A percentile compares a stretch with the other conserved stretches of the same genome.
phyloP scores from a whole-genome alignment of 2,329 filamentous ascomycete genomes.

The Pseudopithomyces chartarum region DNA sequence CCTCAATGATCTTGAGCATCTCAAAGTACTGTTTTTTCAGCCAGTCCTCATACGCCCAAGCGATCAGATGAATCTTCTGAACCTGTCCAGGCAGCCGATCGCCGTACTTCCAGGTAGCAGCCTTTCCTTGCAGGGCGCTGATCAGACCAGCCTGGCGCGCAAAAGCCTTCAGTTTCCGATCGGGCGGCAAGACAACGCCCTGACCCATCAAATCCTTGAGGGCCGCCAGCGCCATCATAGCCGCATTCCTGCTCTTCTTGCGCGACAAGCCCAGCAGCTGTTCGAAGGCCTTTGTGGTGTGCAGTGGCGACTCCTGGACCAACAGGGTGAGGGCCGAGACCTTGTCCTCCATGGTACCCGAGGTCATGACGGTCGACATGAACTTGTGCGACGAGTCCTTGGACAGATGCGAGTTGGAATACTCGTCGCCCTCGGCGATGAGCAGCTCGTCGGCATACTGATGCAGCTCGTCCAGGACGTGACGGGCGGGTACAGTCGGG shows the following conservation, averaged over 20 bases:
- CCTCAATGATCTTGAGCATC: slow-evolving; percentile 86
- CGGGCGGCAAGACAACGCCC: slow-evolving; percentile 79
- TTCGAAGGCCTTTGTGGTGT: slow-evolving; percentile 89
- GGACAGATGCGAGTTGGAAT: slow-evolving; percentile 71
- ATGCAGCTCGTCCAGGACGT: slow-evolving; percentile 64
- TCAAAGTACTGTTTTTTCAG: slow-evolving; percentile 93
- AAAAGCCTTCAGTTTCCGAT: slow-evolving; percentile 82
- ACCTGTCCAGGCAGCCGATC: slow-evolving; percentile 75
- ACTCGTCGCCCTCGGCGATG: slow-evolving; percentile 76
- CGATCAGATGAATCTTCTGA: slow-evolving; percentile 76
- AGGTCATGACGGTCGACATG: slow-evolving; percentile 94
- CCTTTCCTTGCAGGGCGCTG: slow-evolving; percentile 68
- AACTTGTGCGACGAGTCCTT: slow-evolving; percentile 92
- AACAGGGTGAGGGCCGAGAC: slow-evolving; percentile 93
- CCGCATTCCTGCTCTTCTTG: slow-evolving; percentile 92
- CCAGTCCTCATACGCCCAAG: slow-evolving; percentile 95
- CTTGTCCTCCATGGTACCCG: slow-evolving; percentile 95
- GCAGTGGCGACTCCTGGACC: slow-evolving; percentile 93
- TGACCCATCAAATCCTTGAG: slow-evolving; percentile 93
- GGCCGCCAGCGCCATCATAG: slow-evolving; percentile 88
- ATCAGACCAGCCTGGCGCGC: slow-evolving; percentile 77
- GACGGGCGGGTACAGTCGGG: slow-evolving; percentile 54
- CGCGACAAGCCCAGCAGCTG: slow-evolving; percentile 80
- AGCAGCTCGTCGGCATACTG: slow-evolving; percentile 75
- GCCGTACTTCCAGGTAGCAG: slow-evolving; percentile 68